Conservation (phyloP, 1,284 basidiomycete species). For the Mycena sp. region DNA sequence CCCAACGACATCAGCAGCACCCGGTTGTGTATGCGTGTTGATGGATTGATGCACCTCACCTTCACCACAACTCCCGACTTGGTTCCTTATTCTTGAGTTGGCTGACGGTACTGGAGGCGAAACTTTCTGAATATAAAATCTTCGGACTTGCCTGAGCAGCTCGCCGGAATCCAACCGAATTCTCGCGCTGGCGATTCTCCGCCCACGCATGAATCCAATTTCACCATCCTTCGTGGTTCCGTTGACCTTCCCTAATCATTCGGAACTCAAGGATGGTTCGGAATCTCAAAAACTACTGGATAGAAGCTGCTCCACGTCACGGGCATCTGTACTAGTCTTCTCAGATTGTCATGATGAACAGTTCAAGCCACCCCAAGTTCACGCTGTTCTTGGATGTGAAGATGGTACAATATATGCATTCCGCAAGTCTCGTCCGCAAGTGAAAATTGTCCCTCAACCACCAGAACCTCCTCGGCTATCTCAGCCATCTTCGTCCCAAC, state of each 20-base stretch:
- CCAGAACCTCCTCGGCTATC: constrained; percentile 19
- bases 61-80: no score
- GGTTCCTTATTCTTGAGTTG: no score
- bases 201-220: constrained; percentile 32
- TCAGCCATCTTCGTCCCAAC: constrained; percentile 39
- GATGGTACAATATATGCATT: constrained; percentile 29
- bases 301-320: constrained; percentile 20
- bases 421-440: constrained; percentile 15
- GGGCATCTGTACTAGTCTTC: constrained; percentile 2
- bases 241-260: constrained; percentile 20
- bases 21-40: no score
- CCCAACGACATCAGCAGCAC: no score
- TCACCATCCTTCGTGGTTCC: constrained; percentile 30
- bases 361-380: neutral
- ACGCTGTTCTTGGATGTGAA: constrained; percentile 23
- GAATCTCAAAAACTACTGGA: constrained; percentile 12
- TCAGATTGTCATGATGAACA: constrained; percentile 1
- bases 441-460: neutral
- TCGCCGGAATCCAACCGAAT: no score
- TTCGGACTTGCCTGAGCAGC: no score
- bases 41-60: no score
- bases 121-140: no score
- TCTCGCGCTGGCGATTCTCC: constrained; percentile 23
- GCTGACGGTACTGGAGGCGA: no score
- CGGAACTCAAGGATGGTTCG: constrained; percentile 20